Evolutionary conservation across 345 rosid species (phyloP), one percentile per base, ranked within the genome.

Genomic region (Eucalyptus cladocalyx): DNA sequence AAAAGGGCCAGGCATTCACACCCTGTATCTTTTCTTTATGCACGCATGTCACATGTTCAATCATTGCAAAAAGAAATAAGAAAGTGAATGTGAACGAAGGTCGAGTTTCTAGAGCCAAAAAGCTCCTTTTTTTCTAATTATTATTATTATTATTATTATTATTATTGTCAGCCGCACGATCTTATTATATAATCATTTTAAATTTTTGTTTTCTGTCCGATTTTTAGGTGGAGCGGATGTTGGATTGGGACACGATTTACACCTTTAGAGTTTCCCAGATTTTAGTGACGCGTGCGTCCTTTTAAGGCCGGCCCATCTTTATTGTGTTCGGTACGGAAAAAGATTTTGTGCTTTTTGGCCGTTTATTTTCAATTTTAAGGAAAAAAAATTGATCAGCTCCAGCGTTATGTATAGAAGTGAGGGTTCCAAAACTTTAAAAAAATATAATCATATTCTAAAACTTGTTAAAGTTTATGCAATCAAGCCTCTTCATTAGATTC

Each of bases 401-500:
- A 34, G 23, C 14, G 5, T 72, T 3, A 37, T 34, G 43, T 30
- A 30, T 30, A 30, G 0, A 13, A 30, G 34, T 28, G 1, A 23
- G 28, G 30, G 13, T 5, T 56, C 0, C 13, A 56, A 56, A 24
- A 1, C 1, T 9, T 23, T 9, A 0, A 23, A 9, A 23, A 56
- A 56, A 21, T 23, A 0, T 23, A 54, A 23, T 23, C 5, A 56
- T 0, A 0, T 53, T 0, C 1, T 53, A 53, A 53, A 53, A 53
- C 10, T 53, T 53, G 0, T 53, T 53, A 53, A 53, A 0, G n/a
- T 53, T 18, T 19, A 0, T 53, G 56, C 1, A 7, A 0, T 19
- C 56, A 53, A 53, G 19, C 9, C 0, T 23, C 28, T 56, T 1
- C 6, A 56, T 56, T 56, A 9, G 10, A 23, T 56, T 0, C 2